These are phyloP conservation scores for Stenogyne calaminthoides DNA, from an alignment of 305 asterid species.

Conservation along the genomic window DNA sequence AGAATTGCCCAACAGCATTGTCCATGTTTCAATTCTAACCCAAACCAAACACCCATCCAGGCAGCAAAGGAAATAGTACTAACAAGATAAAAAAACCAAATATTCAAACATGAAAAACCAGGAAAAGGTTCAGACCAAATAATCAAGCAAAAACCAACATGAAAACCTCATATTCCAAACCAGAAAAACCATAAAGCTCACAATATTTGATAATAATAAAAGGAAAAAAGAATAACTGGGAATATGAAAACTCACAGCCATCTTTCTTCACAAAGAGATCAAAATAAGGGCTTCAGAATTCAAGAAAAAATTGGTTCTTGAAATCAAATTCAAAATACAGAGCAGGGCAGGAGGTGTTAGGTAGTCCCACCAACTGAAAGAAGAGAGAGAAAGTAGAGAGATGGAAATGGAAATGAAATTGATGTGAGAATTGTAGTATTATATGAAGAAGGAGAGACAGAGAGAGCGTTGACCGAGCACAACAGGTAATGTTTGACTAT, in stretches of 20 bases:
- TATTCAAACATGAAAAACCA: neutral
- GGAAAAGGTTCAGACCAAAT: neutral
- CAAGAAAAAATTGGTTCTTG: neutral
- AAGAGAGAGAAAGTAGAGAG: conserved; percentile 22
- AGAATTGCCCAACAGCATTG: no score
- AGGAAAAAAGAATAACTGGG: neutral
- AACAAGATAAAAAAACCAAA: neutral
- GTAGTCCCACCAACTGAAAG: neutral
- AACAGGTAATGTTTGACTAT: conserved; percentile 39
- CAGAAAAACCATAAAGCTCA: neutral
- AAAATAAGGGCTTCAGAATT: neutral
- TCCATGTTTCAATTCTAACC: no score
- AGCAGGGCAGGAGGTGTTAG: neutral
- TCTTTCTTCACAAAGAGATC: conserved; percentile 17
- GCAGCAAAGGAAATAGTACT: no score
- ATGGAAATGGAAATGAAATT: neutral
- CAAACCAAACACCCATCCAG: no score
- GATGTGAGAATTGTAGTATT: neutral
- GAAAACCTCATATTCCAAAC: neutral
- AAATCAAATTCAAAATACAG: neutral
- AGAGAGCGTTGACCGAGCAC: conserved; percentile 35
- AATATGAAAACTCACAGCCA: conserved; percentile 50
- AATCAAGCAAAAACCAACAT: neutral
- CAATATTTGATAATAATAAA: neutral
- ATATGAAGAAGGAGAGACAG: neutral